These are phyloP conservation scores for Wickerhamiella parazyma DNA, from an alignment of 805 yeast species.

Conservation along the genomic window DNA sequence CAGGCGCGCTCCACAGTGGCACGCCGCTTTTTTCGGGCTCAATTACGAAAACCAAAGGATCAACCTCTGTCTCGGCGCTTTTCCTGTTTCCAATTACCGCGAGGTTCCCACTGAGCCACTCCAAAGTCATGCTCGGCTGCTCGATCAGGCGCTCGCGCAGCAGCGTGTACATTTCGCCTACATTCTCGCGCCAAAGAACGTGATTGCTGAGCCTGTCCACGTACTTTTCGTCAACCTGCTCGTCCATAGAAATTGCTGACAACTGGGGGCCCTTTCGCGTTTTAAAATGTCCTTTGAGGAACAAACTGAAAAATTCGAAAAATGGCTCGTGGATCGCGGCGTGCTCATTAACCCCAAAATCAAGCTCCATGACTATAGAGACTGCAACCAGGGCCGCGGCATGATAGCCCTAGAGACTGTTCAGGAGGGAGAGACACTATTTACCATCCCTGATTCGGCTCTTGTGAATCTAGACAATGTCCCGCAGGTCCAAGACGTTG, in stretches of 20 bases:
- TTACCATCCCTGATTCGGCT: conserved; percentile 49
- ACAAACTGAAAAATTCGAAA: conserved; percentile 30
- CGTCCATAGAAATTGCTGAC: background rate
- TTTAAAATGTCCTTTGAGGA: background rate
- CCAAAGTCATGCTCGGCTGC: conserved; percentile 59
- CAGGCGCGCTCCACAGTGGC: conserved; percentile 2
- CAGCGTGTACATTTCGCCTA: conserved; percentile 63
- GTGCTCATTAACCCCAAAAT: conserved; percentile 44
- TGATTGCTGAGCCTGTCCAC: conserved; percentile 17
- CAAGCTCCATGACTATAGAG: conserved; percentile 45
- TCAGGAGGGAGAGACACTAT: conserved; percentile 45
- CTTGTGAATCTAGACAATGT: conserved; percentile 50
- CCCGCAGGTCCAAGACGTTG: conserved; percentile 21
- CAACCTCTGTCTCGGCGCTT: background rate
- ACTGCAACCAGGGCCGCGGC: conserved; percentile 60
- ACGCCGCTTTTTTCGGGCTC: background rate
- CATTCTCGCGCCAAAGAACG: conserved; percentile 68
- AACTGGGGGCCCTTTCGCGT: background rate
- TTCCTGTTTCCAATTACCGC: background rate
- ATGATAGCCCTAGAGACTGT: conserved; percentile 53
- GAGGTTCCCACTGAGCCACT: conserved; percentile 43
- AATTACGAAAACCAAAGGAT: background rate
- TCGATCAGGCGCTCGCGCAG: conserved; percentile 53
- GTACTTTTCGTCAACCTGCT: background rate
- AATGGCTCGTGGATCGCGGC: conserved; percentile 35